Conservation (phyloP, 1,284 basidiomycete species). For the Puccinia polysora region DNA sequence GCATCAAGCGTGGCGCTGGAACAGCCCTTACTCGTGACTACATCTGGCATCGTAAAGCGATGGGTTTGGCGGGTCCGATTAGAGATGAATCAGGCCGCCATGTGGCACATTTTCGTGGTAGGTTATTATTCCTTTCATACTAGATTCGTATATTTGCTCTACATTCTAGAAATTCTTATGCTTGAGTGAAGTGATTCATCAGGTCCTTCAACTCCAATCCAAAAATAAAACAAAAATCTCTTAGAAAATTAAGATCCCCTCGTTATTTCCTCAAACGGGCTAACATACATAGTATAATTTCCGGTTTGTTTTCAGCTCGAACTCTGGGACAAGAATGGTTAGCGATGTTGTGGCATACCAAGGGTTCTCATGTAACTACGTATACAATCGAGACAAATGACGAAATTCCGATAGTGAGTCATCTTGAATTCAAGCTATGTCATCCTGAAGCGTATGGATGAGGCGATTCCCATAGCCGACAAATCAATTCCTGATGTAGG, state of each 20-base stretch:
- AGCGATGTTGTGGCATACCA: constrained; percentile 1
- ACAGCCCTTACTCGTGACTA: background rate
- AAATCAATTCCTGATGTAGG: background rate
- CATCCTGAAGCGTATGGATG: background rate
- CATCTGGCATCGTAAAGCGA: background rate
- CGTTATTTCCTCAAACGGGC: no score
- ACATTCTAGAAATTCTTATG: no score
- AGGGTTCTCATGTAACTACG: background rate
- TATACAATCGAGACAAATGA: constrained; percentile 19
- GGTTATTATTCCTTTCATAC: background rate
- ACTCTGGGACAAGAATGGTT: constrained; percentile 16
- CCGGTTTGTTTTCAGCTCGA: no score
- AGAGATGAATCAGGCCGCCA: constrained; percentile 1
- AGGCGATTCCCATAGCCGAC: background rate
- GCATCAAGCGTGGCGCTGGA: background rate
- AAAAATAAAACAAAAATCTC: no score
- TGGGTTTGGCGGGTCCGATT: constrained; percentile 13
- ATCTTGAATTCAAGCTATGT: no score
- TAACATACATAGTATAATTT: no score
- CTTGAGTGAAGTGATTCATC: no score
- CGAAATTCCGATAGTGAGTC: constrained; percentile 9
- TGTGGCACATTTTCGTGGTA: constrained; percentile 24
- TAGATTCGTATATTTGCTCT: no score
- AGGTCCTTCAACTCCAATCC: no score
- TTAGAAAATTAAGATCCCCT: no score